A percentile compares a stretch with the other conserved stretches of the same genome.
Evolutionary conservation across 108 stramenopile species (phyloP).

Genomic region (Fistulifera solaris): DNA sequence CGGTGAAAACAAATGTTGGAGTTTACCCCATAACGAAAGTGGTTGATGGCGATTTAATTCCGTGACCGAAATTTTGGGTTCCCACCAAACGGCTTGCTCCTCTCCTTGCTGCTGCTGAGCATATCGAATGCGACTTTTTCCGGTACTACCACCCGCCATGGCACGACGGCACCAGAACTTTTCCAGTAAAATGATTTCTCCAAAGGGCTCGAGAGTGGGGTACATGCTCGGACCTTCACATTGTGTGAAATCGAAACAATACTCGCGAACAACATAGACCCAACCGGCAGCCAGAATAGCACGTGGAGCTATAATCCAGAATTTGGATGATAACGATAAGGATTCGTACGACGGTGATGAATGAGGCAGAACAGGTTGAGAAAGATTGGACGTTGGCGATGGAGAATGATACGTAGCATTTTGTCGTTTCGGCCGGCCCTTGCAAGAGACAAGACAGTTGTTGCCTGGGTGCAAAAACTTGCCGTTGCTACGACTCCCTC

Average conservation of each 20-base stretch:
- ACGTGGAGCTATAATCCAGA: slow-evolving; percentile 5
- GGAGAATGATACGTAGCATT: too few species aligned
- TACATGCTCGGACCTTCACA: slow-evolving; percentile 90
- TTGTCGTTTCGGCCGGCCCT: too few species aligned
- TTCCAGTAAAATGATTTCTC: slow-evolving; percentile 78
- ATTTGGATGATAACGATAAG: too few species aligned
- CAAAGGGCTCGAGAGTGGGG: slow-evolving; percentile 64
- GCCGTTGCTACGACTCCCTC: too few species aligned
- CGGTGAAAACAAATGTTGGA: slow-evolving; percentile 29
- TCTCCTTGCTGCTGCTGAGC: slow-evolving; percentile 8
- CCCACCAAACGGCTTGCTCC: slow-evolving; percentile 18
- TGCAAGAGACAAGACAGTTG: too few species aligned
- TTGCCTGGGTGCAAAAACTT: too few species aligned
- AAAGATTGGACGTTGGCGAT: too few species aligned
- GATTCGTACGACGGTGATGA: too few species aligned
- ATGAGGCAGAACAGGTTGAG: too few species aligned
- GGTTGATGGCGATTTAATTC: slow-evolving; percentile 7
- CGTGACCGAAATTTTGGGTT: slow-evolving; percentile 35
- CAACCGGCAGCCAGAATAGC: slow-evolving; percentile 32
- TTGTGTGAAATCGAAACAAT: slow-evolving; percentile 54
- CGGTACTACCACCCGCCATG: slow-evolving; percentile 31
- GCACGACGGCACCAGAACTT: slow-evolving; percentile 51
- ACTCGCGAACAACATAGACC: slow-evolving; percentile 57
- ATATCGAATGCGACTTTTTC: slow-evolving; percentile 13
- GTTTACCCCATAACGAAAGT: slow-evolving; percentile 20